phyloP scores from a whole-genome alignment of 2,329 filamentous ascomycete genomes.

The Colletotrichum cereale region DNA sequence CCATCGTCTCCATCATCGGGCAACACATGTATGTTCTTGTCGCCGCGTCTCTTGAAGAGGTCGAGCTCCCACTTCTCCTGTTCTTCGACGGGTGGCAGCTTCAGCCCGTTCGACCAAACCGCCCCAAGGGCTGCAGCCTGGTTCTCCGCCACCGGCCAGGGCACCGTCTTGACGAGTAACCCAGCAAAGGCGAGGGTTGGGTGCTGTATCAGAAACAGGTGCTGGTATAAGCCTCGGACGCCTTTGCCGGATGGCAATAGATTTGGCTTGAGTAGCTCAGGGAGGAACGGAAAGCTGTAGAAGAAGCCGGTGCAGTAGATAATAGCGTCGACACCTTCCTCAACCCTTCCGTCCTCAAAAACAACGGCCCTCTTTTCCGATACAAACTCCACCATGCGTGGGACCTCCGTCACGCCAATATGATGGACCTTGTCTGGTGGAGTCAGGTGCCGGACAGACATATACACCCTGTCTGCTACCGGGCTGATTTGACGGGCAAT shows the following conservation, averaged over 20 bases:
- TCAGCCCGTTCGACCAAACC: slow-evolving; percentile 79
- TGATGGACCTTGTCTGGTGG: slow-evolving; percentile 59
- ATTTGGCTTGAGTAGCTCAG: slow-evolving; percentile 53
- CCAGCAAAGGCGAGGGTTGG: slow-evolving; percentile 84
- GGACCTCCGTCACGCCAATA: slow-evolving; percentile 63
- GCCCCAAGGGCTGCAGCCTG: slow-evolving; percentile 83
- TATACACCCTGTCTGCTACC: slow-evolving; percentile 70
- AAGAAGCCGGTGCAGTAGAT: slow-evolving; percentile 88
- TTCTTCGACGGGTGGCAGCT: slow-evolving; percentile 70
- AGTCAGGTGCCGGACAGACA: slow-evolving; percentile 69
- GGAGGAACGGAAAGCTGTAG: slow-evolving; percentile 79
- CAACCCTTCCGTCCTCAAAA: slow-evolving; percentile 74
- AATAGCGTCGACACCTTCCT: slow-evolving; percentile 74
- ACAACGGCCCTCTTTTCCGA: slow-evolving; percentile 68
- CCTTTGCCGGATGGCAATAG: slow-evolving; percentile 77
- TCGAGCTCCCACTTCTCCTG: slow-evolving; percentile 79
- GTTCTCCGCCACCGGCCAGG: slow-evolving; percentile 83
- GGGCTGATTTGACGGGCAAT: slow-evolving; percentile 81
- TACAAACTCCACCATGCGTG: slow-evolving; percentile 70
- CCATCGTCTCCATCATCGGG: slow-evolving; percentile 71
- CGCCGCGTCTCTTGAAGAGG: slow-evolving; percentile 62
- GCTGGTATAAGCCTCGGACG: slow-evolving; percentile 80
- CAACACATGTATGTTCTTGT: slow-evolving; percentile 58
- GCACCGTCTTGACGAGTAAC: slow-evolving; percentile 86
- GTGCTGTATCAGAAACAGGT: slow-evolving; percentile 80